Evolutionary conservation across 768 basidiomycete genomes (phyloP).

Genomic region (Mycena polygramma): DNA sequence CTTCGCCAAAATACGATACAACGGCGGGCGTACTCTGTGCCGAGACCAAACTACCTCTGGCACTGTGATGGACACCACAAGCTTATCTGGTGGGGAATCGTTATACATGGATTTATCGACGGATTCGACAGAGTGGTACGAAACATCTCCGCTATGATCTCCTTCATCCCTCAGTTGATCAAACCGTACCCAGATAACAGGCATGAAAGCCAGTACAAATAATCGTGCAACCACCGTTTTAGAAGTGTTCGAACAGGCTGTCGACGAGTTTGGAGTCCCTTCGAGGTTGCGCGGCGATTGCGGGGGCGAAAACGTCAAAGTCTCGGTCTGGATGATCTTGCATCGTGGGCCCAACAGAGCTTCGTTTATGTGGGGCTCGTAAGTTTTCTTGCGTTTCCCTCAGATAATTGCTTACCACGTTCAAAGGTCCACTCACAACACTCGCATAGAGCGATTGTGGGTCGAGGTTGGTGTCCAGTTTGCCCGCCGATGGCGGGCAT

Average conservation of each 20-base stretch:
- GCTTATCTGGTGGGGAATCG: constrained; percentile 42
- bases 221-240: neutral
- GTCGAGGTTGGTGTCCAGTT: constrained; percentile 5
- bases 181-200: neutral
- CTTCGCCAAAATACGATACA: constrained; percentile 34
- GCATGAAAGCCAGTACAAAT: neutral
- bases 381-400: neutral
- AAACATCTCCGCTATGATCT: neutral
- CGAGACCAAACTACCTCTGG: constrained; percentile 42
- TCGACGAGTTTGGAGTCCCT: neutral
- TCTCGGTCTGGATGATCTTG: neutral
- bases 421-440: neutral
- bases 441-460: neutral
- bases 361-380: neutral
- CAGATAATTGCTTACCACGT: neutral
- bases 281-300: neutral
- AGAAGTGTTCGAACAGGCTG: neutral
- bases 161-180: neutral
- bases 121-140: neutral
- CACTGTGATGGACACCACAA: constrained; percentile 35
- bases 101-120: neutral
- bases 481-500: constrained; percentile 5
- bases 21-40: constrained; percentile 36
- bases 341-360: neutral
- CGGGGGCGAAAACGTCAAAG: neutral